These are phyloP conservation scores for Lentinus brumalis DNA, from an alignment of 768 basidiomycete species.

Conservation along the genomic window DNA sequence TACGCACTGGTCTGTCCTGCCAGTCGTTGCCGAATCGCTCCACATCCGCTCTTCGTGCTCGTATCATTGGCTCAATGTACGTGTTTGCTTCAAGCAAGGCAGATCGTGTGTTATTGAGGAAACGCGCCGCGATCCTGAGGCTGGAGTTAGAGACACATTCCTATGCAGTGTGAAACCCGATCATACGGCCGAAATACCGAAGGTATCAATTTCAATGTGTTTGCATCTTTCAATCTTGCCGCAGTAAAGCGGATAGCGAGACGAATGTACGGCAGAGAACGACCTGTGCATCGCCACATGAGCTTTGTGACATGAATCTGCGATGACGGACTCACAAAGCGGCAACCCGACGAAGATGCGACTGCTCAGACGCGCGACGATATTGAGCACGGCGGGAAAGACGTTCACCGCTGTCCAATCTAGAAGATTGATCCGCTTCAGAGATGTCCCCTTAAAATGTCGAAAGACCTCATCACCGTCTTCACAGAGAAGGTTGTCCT, in stretches of 20 bases:
- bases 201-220: constrained; percentile 35
- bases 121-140: constrained; percentile 21
- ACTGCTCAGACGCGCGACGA: constrained; percentile 31
- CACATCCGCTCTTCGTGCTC: constrained; percentile 27
- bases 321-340: constrained; percentile 28
- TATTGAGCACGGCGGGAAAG: constrained; percentile 22
- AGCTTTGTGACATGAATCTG: background rate
- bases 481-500: background rate
- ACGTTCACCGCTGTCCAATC: constrained; percentile 27
- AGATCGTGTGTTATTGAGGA: constrained; percentile 13
- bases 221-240: constrained; percentile 28
- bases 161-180: background rate
- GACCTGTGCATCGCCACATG: background rate
- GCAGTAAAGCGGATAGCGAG: constrained; percentile 35
- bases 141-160: background rate
- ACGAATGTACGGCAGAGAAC: constrained; percentile 23
- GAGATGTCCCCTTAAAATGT: too few species aligned
- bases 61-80: constrained; percentile 32
- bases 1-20: constrained; percentile 34
- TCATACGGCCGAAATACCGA: constrained; percentile 33
- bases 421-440: constrained; percentile 18
- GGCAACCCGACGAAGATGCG: constrained; percentile 38
- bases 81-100: constrained; percentile 10
- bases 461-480: background rate
- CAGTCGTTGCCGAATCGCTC: constrained; percentile 29